Conservation (phyloP, 2,329 filamentous ascomycete species). For the Paramyrothecium roridum region DNA sequence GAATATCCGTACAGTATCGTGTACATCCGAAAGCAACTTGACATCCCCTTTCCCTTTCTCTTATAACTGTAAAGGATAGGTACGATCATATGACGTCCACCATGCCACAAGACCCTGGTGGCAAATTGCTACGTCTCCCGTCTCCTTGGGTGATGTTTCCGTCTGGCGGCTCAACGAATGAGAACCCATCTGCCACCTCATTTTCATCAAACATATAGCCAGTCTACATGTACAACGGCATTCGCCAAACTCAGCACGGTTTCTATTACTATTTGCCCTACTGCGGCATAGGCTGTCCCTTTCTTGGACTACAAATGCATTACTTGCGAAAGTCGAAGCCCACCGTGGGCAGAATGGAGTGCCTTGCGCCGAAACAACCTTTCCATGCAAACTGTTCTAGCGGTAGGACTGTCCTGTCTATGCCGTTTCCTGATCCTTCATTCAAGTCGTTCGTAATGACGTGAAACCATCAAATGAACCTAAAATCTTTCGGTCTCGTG, state of each 20-base stretch:
- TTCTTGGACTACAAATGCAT: neutral
- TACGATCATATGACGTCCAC: no score
- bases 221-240: neutral
- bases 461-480: slow-evolving; percentile 16
- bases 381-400: slow-evolving; percentile 19
- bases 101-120: no score
- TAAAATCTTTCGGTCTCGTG: slow-evolving; percentile 8
- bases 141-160: no score
- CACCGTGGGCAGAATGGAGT: neutral
- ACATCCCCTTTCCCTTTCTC: no score
- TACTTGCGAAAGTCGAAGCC: neutral
- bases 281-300: neutral
- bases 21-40: no score
- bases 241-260: neutral
- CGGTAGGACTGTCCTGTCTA: slow-evolving; percentile 17
- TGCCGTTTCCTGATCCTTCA: slow-evolving; percentile 16
- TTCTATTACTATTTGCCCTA: neutral
- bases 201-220: neutral
- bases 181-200: no score
- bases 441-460: slow-evolving; percentile 15
- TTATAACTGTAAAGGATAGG: no score
- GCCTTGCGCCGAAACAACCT: slow-evolving; percentile 18
- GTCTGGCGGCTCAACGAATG: no score
- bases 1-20: no score
- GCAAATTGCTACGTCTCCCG: no score